Evolutionary conservation across 768 basidiomycete species (phyloP), one percentile per base, ranked within the genome.

Genomic region (Arthromyces matolae): DNA sequence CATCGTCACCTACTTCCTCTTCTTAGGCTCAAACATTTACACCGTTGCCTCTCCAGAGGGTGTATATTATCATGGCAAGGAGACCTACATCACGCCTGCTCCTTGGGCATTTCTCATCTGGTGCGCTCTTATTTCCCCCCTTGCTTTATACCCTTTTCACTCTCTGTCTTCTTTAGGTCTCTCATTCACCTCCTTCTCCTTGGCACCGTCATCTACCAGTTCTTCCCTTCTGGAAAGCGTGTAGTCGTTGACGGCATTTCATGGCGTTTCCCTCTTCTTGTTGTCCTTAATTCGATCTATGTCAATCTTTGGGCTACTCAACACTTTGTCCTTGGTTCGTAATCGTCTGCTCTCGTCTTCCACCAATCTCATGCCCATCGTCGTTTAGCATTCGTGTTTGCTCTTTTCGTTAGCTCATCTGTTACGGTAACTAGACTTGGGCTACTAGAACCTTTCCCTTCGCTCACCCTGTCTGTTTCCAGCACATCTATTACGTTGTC

Each of bases 81-180:
- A 88, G 57, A 96, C 94, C 0, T 97, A 93, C 67, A 72, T 98
- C 49, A 96, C 93, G 1, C 95, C 95, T n/a, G 89, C 91, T 20
- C 82, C 85, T 22, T 96, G 89, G 82, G 86, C 89, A 1, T 95
- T 93, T 73, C 78, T 86, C 71, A 86, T 93, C 62, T 95, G 93
- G 91, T 87, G 46, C 33, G 73, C 62, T 7, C 18, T n/a, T 25
- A 20, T 45, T 18, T 22, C 23, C 36, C 45, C 53, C 52, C 44
- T 53, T 45, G 23, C 55, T n/a, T n/a, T n/a, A n/a, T n/a, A 51
- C 10, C 53, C 53, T 29, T 54, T 35, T 52, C 55, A 43, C 23
- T 8, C n/a, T n/a, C n/a, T n/a, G n/a, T 23, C n/a, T 18, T 7
- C 3, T 7, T 6, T 42, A 88, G 87, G 88, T 82, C 89, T 32